Percentiles rank a stretch among this genome's conserved stretches.
These are phyloP conservation scores for Nannochloropsis gaditana DNA, from an alignment of 108 stramenopile species.

Conservation along the genomic window DNA sequence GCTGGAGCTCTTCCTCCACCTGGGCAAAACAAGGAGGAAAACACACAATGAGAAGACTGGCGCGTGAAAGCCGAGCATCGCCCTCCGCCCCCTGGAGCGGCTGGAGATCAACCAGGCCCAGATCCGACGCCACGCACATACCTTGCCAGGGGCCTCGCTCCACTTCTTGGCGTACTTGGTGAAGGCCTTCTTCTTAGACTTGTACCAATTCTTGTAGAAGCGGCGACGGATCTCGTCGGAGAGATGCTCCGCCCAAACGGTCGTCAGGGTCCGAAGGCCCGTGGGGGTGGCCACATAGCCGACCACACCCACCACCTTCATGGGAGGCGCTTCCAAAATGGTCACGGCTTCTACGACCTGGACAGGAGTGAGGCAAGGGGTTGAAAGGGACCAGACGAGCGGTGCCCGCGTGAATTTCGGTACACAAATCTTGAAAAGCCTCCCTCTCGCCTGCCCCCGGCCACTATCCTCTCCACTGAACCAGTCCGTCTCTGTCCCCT, in stretches of 20 bases:
- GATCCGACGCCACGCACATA: neutral
- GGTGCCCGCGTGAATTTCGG: too few relatives aligned
- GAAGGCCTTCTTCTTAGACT: slow-evolving; percentile 99
- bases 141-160: slow-evolving; percentile 55
- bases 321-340: slow-evolving; percentile 97
- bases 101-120: neutral
- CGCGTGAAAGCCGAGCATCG: neutral
- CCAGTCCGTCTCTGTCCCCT: too few relatives aligned
- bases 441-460: too few relatives aligned
- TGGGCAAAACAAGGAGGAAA: neutral
- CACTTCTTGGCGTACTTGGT: slow-evolving; percentile 99
- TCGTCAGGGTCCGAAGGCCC: slow-evolving; percentile 94
- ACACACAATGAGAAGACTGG: neutral
- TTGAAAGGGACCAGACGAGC: too few relatives aligned
- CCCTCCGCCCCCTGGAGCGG: neutral
- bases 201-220: slow-evolving; percentile 99
- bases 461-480: too few relatives aligned
- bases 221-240: slow-evolving; percentile 97
- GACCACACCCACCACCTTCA: slow-evolving; percentile 97
- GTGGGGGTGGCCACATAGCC: slow-evolving; percentile 98
- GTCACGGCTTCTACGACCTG: slow-evolving; percentile 94
- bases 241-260: slow-evolving; percentile 98
- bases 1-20: slow-evolving; percentile 85
- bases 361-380: too few relatives aligned
- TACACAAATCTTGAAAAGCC: too few relatives aligned